Evolutionary conservation across 176 grass and related monocot genomes (phyloP).

Genomic region (Carex myosuroides): DNA sequence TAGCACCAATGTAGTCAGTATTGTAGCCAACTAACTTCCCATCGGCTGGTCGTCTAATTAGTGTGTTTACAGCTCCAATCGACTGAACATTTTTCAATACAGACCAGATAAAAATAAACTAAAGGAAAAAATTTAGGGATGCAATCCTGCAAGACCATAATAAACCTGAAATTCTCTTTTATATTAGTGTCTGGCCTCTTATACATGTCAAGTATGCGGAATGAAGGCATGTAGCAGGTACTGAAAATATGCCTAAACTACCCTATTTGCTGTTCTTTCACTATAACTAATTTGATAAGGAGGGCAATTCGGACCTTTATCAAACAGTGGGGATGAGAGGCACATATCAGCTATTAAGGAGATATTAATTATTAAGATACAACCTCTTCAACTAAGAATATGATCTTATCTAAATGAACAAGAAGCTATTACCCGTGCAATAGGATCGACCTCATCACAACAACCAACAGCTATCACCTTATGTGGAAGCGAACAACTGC

Average conservation of each 20-base stretch:
- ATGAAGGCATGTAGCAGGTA: background rate
- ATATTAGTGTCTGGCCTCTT: background rate
- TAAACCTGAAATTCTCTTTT: background rate
- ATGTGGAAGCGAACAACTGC: constrained; percentile 84
- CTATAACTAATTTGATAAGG: background rate
- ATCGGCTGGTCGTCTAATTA: constrained; percentile 54
- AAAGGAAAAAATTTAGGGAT: background rate
- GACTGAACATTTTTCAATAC: constrained; percentile 42
- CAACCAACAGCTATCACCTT: constrained; percentile 75
- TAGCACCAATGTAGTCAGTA: constrained; percentile 93
- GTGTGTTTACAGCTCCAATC: constrained; percentile 93
- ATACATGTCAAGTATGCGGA: background rate
- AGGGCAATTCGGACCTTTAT: background rate
- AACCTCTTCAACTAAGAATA: background rate
- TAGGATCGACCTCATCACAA: constrained; percentile 74
- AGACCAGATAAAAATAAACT: constrained; percentile 28
- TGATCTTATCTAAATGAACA: background rate
- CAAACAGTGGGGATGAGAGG: background rate
- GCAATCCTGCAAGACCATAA: background rate
- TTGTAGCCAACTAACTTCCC: constrained; percentile 91
- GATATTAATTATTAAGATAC: background rate
- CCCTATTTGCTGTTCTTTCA: background rate
- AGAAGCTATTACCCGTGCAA: constrained; percentile 60
- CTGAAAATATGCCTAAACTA: background rate
- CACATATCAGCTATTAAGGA: background rate